phyloP scores from a whole-genome alignment of 176 grass and related monocot genomes.

The Zizania latifolia region DNA sequence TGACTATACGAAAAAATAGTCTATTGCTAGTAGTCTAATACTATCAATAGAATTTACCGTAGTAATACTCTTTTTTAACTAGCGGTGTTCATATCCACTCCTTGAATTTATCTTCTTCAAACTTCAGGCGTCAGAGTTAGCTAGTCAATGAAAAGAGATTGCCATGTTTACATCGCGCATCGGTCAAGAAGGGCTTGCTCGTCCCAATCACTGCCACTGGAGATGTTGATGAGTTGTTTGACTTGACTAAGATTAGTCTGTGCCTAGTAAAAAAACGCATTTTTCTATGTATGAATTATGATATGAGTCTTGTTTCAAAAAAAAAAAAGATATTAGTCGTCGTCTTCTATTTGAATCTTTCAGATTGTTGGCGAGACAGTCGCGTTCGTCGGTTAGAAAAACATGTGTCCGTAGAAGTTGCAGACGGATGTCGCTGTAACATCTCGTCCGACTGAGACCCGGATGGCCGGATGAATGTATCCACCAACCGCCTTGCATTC shows the following conservation, averaged over 20 bases:
- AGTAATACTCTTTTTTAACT: no score
- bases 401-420: not conserved
- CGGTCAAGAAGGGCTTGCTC: not conserved
- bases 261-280: not conserved
- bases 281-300: not conserved
- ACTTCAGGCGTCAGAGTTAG: not conserved
- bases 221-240: no score
- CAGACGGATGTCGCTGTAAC: not conserved
- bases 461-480: not conserved
- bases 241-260: no score
- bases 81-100: not conserved
- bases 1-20: no score
- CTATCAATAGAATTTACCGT: no score
- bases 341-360: not conserved
- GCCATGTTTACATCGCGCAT: no score
- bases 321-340: no score
- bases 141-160: not conserved
- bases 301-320: no score
- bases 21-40: no score
- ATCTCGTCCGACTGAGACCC: not conserved
- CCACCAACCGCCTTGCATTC: not conserved
- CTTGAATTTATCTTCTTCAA: not conserved
- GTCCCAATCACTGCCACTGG: no score
- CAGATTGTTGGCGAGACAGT: not conserved
- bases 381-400: not conserved